Base-by-base conservation (phyloP, 2,329 filamentous ascomycete genomes). In the Mycosphaerella arachidis region DNA sequence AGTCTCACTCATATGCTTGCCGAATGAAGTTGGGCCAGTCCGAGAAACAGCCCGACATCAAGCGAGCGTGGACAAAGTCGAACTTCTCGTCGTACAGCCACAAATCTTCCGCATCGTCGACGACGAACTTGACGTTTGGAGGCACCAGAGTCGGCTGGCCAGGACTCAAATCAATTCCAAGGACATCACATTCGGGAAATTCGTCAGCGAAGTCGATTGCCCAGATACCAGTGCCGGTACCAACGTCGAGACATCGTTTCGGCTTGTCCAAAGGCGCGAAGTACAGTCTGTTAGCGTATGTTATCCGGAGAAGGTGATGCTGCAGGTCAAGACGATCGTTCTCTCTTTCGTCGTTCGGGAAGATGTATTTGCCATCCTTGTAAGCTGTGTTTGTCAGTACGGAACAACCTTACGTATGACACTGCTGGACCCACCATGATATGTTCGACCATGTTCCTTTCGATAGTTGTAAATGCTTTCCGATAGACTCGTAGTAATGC, bases 71-170 rank as follows among this genome's bases (percentile, higher is more conserved):
- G 78, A 87, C 80, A 63, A 82, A 79, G 69, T 87, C 84, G 67
- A 83, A 86, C 13, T 70, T 71, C 56, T 80, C 48, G 4, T 76
- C 72, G 53, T 81, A 83, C 29, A 78, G 71, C 86, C 86, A 88
- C 8, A 82, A 78, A 51, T 82, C 77, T 63, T 86, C 83, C 54
- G 81, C 80, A 67, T 88, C 85, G 66, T 88, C 85, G 9, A 88
- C 79, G 59, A 86, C 76, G 73, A 87, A 87, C 7, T 77, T 77
- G n/a, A 84, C 78, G 67, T 87, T 87, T 10, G 81, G 78, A 16
- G 84, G 85, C 12, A 86, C 77, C 73, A 78, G 74, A 40, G 72
- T 72, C 1, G 79, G 80, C 65, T 83, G 80, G 45, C 80, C 77
- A 9, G 79, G 79, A 57, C 74, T 79, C 6, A 83, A 74, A 62